Evolutionary conservation across 2,329 filamentous ascomycete species (phyloP).

Genomic region (Aspergillus awamori): DNA sequence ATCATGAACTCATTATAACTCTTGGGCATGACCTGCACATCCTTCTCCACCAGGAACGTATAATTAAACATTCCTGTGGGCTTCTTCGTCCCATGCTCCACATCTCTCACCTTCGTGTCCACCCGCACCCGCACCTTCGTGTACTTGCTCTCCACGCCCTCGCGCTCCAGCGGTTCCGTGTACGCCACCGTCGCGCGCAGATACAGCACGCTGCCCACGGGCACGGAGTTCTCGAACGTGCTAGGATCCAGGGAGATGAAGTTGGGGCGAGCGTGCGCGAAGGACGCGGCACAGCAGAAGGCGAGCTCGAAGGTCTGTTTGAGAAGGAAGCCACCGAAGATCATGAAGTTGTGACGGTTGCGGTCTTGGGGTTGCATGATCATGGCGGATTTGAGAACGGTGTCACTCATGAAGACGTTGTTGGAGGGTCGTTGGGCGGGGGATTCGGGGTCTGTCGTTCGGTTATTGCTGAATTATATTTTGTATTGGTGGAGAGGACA

Average conservation of each 20-base stretch:
- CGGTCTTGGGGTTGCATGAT: slow-evolving; percentile 77
- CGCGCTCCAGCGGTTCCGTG: slow-evolving; percentile 62
- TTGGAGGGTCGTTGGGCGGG: slow-evolving; percentile 59
- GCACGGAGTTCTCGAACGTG: slow-evolving; percentile 74
- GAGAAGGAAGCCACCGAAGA: slow-evolving; percentile 74
- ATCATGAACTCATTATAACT: slow-evolving; percentile 67
- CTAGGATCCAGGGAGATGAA: slow-evolving; percentile 74
- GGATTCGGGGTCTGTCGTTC: slow-evolving; percentile 55
- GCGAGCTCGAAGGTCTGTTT: slow-evolving; percentile 76
- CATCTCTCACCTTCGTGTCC: slow-evolving; percentile 71
- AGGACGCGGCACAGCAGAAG: slow-evolving; percentile 73
- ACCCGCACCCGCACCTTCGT: slow-evolving; percentile 71
- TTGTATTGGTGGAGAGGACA: background rate
- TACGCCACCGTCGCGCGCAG: slow-evolving; percentile 72
- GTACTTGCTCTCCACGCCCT: slow-evolving; percentile 52
- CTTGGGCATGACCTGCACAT: slow-evolving; percentile 67
- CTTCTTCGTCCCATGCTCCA: slow-evolving; percentile 69
- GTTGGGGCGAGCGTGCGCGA: slow-evolving; percentile 68
- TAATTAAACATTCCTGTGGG: slow-evolving; percentile 77
- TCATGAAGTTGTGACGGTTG: slow-evolving; percentile 74
- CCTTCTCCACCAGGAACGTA: slow-evolving; percentile 67
- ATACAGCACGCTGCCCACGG: slow-evolving; percentile 74
- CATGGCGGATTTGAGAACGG: slow-evolving; percentile 65
- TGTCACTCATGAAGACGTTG: slow-evolving; percentile 64
- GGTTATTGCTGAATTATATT: background rate